Percentiles rank a stretch among this genome's conserved stretches.
Evolutionary conservation across 192 early-diverging fungal genomes (phyloP).

Genomic region (Backusella macrospora): DNA sequence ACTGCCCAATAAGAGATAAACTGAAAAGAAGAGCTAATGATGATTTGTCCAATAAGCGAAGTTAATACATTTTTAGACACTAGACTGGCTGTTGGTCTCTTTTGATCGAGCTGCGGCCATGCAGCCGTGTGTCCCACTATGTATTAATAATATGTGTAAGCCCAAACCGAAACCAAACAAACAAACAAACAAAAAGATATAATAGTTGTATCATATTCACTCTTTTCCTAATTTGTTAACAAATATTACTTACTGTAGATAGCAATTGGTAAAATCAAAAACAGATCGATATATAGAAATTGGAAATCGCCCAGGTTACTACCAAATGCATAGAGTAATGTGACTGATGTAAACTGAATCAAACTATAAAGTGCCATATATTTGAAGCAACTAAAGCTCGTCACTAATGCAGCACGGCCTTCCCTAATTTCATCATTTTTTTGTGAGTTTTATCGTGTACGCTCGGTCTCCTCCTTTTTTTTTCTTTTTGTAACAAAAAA

Average conservation of each 20-base stretch:
- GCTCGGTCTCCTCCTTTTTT: too few species aligned
- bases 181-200: too few species aligned
- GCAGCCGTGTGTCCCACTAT: constrained; percentile 90
- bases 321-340: constrained; percentile 85
- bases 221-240: background rate
- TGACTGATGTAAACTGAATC: constrained; percentile 96
- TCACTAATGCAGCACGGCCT: constrained; percentile 94
- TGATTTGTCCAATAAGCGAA: constrained; percentile 87
- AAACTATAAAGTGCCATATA: constrained; percentile 98
- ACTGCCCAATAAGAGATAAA: constrained; percentile 70
- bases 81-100: constrained; percentile 89
- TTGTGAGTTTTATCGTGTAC: background rate
- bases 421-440: constrained; percentile 54
- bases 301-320: constrained; percentile 93
- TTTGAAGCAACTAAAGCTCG: constrained; percentile 98
- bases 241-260: constrained; percentile 59
- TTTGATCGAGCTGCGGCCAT: constrained; percentile 67
- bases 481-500: background rate
- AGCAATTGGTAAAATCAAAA: constrained; percentile 87
- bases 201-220: background rate
- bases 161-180: background rate
- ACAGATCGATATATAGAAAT: constrained; percentile 94
- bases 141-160: constrained; percentile 1
- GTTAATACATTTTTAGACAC: constrained; percentile 90
- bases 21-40: constrained; percentile 85